A percentile compares a stretch with the other conserved stretches of the same genome.
These are phyloP conservation scores for Diaporthe humulicola DNA, from an alignment of 2,329 filamentous ascomycete species.

Conservation along the genomic window DNA sequence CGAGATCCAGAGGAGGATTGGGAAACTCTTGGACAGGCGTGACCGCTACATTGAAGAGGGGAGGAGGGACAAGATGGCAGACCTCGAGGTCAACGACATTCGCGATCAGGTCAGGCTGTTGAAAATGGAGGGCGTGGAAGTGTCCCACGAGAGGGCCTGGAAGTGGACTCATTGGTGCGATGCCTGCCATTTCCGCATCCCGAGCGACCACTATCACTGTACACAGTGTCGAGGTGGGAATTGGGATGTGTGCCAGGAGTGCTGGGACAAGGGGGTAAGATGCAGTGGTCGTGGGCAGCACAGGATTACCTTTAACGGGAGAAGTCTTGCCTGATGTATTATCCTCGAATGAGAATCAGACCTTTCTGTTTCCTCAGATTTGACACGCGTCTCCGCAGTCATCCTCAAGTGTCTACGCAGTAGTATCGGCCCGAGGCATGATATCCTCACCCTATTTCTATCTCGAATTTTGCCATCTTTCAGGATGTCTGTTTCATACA, in stretches of 20 bases:
- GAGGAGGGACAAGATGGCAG: background rate
- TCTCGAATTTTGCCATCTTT: no score
- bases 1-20: constrained; percentile 2
- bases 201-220: constrained; percentile 11
- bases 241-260: constrained; percentile 10
- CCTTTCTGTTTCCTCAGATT: no score
- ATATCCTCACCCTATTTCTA: no score
- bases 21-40: constrained; percentile 2
- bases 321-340: background rate
- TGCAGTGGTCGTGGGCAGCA: constrained; percentile 13
- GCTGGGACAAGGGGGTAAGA: constrained; percentile 11
- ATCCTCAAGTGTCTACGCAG: background rate
- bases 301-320: background rate
- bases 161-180: constrained; percentile 9
- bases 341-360: background rate
- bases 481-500: no score
- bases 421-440: no score
- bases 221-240: background rate
- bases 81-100: constrained; percentile 14
- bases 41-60: constrained; percentile 17
- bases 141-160: constrained; percentile 1
- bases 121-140: background rate
- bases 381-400: background rate
- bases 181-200: constrained; percentile 1
- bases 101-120: constrained; percentile 10